These are phyloP conservation scores for Basipetospora chlamydospora DNA, from an alignment of 2,329 filamentous ascomycete species.

Conservation along the genomic window DNA sequence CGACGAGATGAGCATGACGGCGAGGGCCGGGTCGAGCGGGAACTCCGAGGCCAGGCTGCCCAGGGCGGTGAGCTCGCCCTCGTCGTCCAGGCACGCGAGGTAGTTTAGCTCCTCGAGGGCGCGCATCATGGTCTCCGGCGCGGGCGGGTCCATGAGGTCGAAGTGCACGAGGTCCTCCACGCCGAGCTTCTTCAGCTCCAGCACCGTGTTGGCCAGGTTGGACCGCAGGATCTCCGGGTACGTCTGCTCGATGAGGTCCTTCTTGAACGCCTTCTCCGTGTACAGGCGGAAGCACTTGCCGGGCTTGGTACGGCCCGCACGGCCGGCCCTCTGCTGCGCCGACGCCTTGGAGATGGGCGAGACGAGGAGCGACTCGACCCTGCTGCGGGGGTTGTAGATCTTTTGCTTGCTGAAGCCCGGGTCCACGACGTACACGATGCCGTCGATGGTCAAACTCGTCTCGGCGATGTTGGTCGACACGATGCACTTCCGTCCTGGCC, in stretches of 20 bases:
- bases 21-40: constrained; percentile 81
- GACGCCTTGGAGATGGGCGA: constrained; percentile 97
- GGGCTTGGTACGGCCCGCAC: constrained; percentile 94
- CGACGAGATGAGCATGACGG: constrained; percentile 95
- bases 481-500: constrained; percentile 85
- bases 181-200: constrained; percentile 94
- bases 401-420: constrained; percentile 99
- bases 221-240: constrained; percentile 92
- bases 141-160: constrained; percentile 95
- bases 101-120: constrained; percentile 97
- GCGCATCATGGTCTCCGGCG: constrained; percentile 96
- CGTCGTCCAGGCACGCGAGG: constrained; percentile 87
- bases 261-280: constrained; percentile 91
- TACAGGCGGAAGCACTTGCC: constrained; percentile 98
- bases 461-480: constrained; percentile 97
- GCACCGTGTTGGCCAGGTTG: constrained; percentile 84
- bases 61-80: constrained; percentile 78
- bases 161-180: constrained; percentile 95
- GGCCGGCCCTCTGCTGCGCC: constrained; percentile 91
- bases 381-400: constrained; percentile 93
- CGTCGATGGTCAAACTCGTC: too few relatives aligned
- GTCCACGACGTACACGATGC: constrained; percentile 98
- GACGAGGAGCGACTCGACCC: constrained; percentile 92
- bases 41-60: constrained; percentile 87
- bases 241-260: constrained; percentile 93